Evolutionary conservation across 2,329 filamentous ascomycete genomes (phyloP).

Genomic region (Microdochium trichocladiopsis): DNA sequence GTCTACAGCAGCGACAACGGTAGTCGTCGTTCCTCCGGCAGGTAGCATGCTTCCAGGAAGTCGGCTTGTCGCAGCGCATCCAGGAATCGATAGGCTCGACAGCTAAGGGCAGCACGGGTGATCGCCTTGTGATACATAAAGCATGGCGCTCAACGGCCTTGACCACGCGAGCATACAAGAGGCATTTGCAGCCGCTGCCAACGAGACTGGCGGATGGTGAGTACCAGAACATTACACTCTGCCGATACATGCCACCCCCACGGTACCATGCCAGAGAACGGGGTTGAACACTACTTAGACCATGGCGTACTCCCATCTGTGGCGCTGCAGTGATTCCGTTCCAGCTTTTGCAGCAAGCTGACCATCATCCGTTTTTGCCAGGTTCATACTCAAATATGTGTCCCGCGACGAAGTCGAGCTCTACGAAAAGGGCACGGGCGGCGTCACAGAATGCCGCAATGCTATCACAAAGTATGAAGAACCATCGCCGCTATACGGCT

Average conservation of each 20-base stretch:
- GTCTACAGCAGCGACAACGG: not conserved
- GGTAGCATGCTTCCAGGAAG: not conserved
- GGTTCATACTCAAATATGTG: conserved; percentile 91
- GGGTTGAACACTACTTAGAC: too few species aligned
- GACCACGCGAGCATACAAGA: conserved; percentile 75
- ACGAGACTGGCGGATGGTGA: conserved; percentile 92
- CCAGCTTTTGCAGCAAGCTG: too few species aligned
- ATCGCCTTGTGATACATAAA: not conserved
- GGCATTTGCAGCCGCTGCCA: conserved; percentile 71
- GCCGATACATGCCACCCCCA: too few species aligned
- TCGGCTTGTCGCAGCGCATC: not conserved
- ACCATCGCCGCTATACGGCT: conserved; percentile 82
- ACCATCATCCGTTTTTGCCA: conserved; percentile 28
- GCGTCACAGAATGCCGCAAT: conserved; percentile 76
- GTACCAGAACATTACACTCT: too few species aligned
- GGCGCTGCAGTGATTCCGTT: too few species aligned
- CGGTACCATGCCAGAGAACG: too few species aligned
- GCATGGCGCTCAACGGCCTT: conserved; percentile 94
- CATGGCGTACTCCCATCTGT: too few species aligned
- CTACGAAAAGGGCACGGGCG: conserved; percentile 68
- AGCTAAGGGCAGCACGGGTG: not conserved
- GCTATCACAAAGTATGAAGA: conserved; percentile 75
- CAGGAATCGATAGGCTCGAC: not conserved
- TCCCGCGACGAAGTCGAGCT: conserved; percentile 83
- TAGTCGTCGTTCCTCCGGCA: too few species aligned